Conservation (phyloP, 2,329 filamentous ascomycete species). For the Epichloe bromicola region DNA sequence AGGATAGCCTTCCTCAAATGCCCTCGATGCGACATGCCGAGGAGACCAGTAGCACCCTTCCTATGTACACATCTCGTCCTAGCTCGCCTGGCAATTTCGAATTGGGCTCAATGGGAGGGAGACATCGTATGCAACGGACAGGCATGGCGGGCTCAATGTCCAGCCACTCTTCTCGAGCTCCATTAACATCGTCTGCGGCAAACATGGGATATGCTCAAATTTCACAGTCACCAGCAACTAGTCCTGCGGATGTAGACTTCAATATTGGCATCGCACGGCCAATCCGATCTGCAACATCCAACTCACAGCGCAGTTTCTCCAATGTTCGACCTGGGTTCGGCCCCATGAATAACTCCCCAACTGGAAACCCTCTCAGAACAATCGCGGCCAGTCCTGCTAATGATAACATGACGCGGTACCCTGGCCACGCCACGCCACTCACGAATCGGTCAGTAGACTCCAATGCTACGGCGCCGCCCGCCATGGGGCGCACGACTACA, state of each 20-base stretch:
- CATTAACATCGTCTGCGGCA: slow-evolving; percentile 46
- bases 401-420: slow-evolving; percentile 17
- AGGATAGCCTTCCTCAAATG: slow-evolving; percentile 42
- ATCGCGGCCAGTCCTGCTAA: slow-evolving; percentile 19
- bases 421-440: slow-evolving; percentile 20
- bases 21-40: slow-evolving; percentile 47
- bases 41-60: slow-evolving; percentile 48
- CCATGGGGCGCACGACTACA: slow-evolving; percentile 5
- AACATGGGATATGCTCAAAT: slow-evolving; percentile 41
- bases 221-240: slow-evolving; percentile 23
- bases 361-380: slow-evolving; percentile 7
- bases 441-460: slow-evolving; percentile 18
- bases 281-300: slow-evolving; percentile 22
- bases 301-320: slow-evolving; percentile 21
- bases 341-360: slow-evolving; percentile 9
- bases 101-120: slow-evolving; percentile 38
- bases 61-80: slow-evolving; percentile 47
- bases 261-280: slow-evolving; percentile 13
- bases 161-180: slow-evolving; percentile 52
- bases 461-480: slow-evolving; percentile 12
- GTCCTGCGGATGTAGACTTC: slow-evolving; percentile 18
- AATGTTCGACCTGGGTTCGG: slow-evolving; percentile 9
- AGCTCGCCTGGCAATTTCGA: slow-evolving; percentile 40
- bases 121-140: slow-evolving; percentile 33
- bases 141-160: slow-evolving; percentile 42